Base-by-base conservation (phyloP, 1,284 basidiomycete species). In the Pterulicium gracile region DNA sequence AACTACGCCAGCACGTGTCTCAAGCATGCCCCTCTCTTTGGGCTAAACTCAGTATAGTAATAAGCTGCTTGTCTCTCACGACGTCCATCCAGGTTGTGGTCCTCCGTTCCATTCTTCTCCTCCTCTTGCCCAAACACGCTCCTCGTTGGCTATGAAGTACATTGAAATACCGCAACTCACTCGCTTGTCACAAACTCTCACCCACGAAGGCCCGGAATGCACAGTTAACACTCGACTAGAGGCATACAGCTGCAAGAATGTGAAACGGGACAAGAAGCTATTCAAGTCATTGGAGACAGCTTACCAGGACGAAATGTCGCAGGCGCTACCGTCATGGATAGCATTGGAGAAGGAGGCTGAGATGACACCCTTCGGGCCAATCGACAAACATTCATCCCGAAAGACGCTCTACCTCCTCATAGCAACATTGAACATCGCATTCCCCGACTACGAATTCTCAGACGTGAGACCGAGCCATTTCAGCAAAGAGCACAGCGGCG, bases 181-280 rank as follows among this genome's bases (percentile, higher is more conserved):
- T 19, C 77, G 77, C 48, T 79, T 95, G 48, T 85, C 89, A 0
- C 77, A 82, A 55, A 79, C 86, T n/a, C 80, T 95, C 42, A 87
- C 79, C 7, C 81, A 88, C 62, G 81, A 89, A 52, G 85, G 89
- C 3, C 81, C 88, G 43, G 93, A 96, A 66, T 91, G 90, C 63
- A 79, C 83, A 21, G 89, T 97, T 15, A 83, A 90, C 62, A 94
- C 91, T 32, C 81, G 93, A 54, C 83, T 98, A 62, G 95, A 98
- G 65, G 93, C 92, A 0, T 98, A 98, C 71, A 92, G 88, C 56
- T 95, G 92, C 79, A 98, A 98, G 75, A 88, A 93, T 58, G 87
- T 97, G 64, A 89, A 89, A 55, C 88, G 89, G 60, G 96, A 98
- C 74, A 93, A 94, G 77, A 91, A 89, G 61, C 83, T 97, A 62